Base-by-base conservation (phyloP, 768 basidiomycete genomes). In the Tricholoma matsutake region DNA sequence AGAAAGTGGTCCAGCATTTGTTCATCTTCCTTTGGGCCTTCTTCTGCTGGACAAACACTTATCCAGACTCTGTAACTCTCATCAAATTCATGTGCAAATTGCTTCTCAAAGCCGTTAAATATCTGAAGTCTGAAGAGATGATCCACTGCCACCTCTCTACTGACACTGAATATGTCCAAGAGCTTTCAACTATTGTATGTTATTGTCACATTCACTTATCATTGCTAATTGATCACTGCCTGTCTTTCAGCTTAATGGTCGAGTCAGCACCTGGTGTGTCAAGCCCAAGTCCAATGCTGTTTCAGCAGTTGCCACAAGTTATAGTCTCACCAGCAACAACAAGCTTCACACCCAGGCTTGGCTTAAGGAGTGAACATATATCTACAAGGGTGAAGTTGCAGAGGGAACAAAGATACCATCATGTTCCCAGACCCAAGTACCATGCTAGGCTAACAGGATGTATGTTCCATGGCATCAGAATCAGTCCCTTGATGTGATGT, bases 21-120 rank as follows among this genome's bases (percentile, higher is more conserved):
- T 35, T 55, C 28, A 55, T 55, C 20, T 55, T 55, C 32, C 34
- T 55, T 32, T 55, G 31, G 54, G 54, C 54, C 18, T 55, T 34
- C 34, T 55, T 32, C 34, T 32, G 11, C 14, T 55, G 54, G 54
- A 55, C 28, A 35, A 22, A 55, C 31, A 22, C 54, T 6, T 55
- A 52, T 25, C 49, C 49, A 31, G 49, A 52, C 29, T 11, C 18
- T 14, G 18, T 7, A 18, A 25, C 49, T 25, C 11, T 18, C 22
- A 31, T 52, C 25, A n/a, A 55, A 35, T 55, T 16, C 20, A 32
- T 55, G 28, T 13, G 31, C 11, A 55, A 55, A 20, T 20, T 49
- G 6, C 49, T 59, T 4, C 49, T 59, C 22, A 59, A 59, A 32
- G 58, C 47, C 28, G 49, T 49, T 11, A 59, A 37, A 25, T 29